A percentile compares a stretch with the other conserved stretches of the same genome.
These are phyloP conservation scores for Boletus rubescentipes DNA, from an alignment of 768 basidiomycete species.

Conservation along the genomic window DNA sequence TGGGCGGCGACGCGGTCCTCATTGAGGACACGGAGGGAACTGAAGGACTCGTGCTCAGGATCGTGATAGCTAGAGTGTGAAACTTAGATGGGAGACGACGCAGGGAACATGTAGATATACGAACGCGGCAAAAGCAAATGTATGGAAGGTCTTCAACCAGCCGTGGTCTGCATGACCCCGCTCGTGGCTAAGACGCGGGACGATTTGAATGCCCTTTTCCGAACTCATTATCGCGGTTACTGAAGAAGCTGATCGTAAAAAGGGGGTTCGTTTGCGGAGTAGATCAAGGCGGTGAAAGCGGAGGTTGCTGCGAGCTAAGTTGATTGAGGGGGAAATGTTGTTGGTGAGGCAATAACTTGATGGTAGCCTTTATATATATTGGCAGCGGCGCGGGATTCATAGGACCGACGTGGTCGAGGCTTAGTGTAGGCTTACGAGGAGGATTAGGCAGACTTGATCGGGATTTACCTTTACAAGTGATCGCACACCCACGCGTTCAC, in stretches of 20 bases:
- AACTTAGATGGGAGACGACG: constrained; percentile 16
- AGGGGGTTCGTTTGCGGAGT: background rate
- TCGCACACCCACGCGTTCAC: constrained; percentile 24
- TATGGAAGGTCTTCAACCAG: constrained; percentile 88
- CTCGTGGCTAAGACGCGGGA: constrained; percentile 57
- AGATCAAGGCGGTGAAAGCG: background rate
- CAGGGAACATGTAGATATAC: constrained; percentile 24
- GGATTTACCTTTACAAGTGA: constrained; percentile 25
- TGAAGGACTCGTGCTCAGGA: constrained; percentile 55
- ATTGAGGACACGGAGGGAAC: constrained; percentile 85
- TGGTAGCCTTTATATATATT: constrained; percentile 18
- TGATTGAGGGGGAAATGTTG: constrained; percentile 6
- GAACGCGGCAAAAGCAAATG: constrained; percentile 73
- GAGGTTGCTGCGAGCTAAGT: too few relatives aligned
- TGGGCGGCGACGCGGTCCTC: constrained; percentile 80
- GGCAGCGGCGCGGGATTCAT: too few relatives aligned
- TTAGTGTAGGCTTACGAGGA: constrained; percentile 8
- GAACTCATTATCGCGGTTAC: constrained; percentile 14
- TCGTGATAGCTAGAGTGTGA: constrained; percentile 55
- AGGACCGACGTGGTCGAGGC: background rate
- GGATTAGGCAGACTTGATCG: constrained; percentile 10
- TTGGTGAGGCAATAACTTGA: background rate
- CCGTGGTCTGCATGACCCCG: constrained; percentile 77
- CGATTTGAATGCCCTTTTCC: constrained; percentile 34
- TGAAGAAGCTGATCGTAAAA: constrained; percentile 1